Evolutionary conservation across 2,329 filamentous ascomycete genomes (phyloP).

Genomic region (Cyphellophora attinorum): DNA sequence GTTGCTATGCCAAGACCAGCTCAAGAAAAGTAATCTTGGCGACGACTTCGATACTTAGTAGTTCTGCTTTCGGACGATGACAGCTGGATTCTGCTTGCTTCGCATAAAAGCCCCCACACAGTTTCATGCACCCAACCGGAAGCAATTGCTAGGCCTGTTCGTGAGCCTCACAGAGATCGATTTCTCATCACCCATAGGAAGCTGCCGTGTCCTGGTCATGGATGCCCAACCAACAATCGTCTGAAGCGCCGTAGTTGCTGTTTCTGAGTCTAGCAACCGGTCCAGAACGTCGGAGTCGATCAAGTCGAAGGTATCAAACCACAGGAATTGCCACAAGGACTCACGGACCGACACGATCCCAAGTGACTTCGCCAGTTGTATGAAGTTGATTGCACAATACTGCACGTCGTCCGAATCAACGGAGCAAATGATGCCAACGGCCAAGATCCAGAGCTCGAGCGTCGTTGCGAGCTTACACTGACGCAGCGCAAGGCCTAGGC

Average conservation of each 20-base stretch:
- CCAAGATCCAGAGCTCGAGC: background rate
- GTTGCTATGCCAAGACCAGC: too few species aligned
- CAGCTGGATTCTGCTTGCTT: too few species aligned
- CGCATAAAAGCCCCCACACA: too few species aligned
- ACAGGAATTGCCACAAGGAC: conserved; percentile 1
- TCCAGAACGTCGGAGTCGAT: conserved; percentile 1
- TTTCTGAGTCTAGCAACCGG: background rate
- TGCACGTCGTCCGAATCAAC: conserved; percentile 1
- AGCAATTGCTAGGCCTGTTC: conserved; percentile 1
- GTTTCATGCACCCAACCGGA: background rate
- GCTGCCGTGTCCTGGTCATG: background rate
- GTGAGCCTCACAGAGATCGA: background rate
- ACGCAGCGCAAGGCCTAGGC: background rate
- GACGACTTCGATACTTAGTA: too few species aligned
- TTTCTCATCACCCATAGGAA: background rate
- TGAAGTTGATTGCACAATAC: background rate
- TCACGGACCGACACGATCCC: background rate
- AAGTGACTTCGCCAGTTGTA: background rate
- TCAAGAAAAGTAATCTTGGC: too few species aligned
- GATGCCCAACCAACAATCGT: background rate
- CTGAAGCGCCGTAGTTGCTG: background rate
- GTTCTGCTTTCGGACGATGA: too few species aligned
- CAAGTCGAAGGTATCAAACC: conserved; percentile 1
- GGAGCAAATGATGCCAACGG: conserved; percentile 1
- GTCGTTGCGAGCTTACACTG: background rate